Evolutionary conservation across 345 rosid genomes (phyloP), one percentile per base, ranked within the genome.

Genomic region (Pelargonium nanum): DNA sequence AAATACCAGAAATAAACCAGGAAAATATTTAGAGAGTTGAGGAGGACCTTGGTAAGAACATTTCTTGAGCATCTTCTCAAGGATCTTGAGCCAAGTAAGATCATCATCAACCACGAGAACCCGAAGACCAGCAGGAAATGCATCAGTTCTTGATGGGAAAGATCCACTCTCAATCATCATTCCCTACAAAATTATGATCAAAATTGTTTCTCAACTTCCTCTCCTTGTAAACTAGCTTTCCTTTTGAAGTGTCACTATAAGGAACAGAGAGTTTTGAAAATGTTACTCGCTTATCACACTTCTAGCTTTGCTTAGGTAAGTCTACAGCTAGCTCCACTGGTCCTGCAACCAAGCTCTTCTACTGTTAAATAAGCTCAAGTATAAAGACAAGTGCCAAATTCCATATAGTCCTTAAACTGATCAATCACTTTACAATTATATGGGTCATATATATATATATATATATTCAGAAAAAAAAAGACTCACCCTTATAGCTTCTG

Each of bases 51-150:
- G 94, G 53, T 87, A 93, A 17, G 85, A 87, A 61, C 97, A 93
- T 68, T 89, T 93, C 60, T 80, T 93, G 61, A 93, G 97, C 99
- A 93, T 93, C 89, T 85, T 93, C 67, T 93, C 99, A 21, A 93
- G 99, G 70, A 93, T 93, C 75, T 89, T 93, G 58, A 89, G 76
- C 99, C 99, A 93, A 0, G 97, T 87, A 2, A 88, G 91, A 56
- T 93, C 99, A 24, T 93, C 99, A 48, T 93, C 97, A 17, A 93
- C 99, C 0, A 93, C 97, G 19, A 93, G 99, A 69, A 93, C 99
- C 13, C 99, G 82, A 30, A 93, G 88, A 53, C 94, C 97, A 62
- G 83, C 84, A 21, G 99, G 96, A 40, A 86, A 86, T 6, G 75
- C 67, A 26, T 81, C 83, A 50, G 53, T 71, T 61, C 80, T 73